Conservation (phyloP, 108 stramenopile species). For the Parmales sp. region DNA sequence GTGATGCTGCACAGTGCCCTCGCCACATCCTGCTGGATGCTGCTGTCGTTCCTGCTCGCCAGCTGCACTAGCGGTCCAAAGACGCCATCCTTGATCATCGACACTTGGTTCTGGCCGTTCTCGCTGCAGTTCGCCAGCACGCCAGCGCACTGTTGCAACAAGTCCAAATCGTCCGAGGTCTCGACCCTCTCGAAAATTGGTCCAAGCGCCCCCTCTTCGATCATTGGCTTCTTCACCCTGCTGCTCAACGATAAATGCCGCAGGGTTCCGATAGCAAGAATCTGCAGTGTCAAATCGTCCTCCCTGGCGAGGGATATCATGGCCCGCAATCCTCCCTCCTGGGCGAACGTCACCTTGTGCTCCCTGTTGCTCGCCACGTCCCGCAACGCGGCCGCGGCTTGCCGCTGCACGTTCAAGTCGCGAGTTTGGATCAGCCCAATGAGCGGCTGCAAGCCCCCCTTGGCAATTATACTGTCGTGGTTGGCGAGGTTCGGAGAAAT, state of each 20-base stretch:
- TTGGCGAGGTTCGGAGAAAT: constrained; percentile 37
- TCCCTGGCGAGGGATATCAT: constrained; percentile 40
- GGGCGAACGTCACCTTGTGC: constrained; percentile 49
- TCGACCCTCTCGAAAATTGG: constrained; percentile 38
- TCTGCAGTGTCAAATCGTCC: constrained; percentile 36
- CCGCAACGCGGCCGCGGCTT: constrained; percentile 59
- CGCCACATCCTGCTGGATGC: constrained; percentile 31
- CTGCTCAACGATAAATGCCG: constrained; percentile 52
- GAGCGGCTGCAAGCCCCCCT: constrained; percentile 47
- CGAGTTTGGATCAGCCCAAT: constrained; percentile 29
- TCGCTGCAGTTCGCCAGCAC: constrained; percentile 34
- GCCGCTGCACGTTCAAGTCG: constrained; percentile 35
- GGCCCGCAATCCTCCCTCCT: constrained; percentile 40
- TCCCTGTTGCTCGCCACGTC: constrained; percentile 58
- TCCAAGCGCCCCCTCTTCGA: constrained; percentile 45
- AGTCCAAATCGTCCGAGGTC: constrained; percentile 19
- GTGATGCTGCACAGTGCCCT: constrained; percentile 32
- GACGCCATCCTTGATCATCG: constrained; percentile 30
- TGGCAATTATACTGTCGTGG: constrained; percentile 47
- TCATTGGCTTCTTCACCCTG: constrained; percentile 41
- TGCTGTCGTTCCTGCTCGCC: constrained; percentile 25
- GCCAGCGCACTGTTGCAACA: constrained; percentile 37
- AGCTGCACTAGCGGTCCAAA: constrained; percentile 27
- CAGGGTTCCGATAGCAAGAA: constrained; percentile 46
- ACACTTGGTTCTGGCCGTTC: constrained; percentile 32